phyloP scores from a whole-genome alignment of 768 basidiomycete genomes.

The Termitomyces sp. region DNA sequence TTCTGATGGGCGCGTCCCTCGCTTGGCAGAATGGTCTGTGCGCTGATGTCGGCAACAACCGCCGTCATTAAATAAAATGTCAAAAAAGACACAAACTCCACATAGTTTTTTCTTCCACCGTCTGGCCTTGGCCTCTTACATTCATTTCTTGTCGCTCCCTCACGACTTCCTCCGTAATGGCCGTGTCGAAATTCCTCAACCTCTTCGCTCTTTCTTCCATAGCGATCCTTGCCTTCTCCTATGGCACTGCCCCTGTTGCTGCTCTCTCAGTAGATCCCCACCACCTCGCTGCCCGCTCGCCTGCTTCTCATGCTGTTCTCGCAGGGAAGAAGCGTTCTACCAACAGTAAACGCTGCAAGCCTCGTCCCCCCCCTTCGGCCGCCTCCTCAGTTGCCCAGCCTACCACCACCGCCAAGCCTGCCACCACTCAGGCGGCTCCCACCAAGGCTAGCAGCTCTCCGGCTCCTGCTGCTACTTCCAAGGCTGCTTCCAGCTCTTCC shows the following conservation, averaged over 20 bases:
- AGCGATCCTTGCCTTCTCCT: constrained; percentile 48
- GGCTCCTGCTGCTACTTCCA: constrained; percentile 12
- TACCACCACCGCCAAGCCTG: constrained; percentile 12
- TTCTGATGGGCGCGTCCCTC: background rate
- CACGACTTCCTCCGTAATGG: constrained; percentile 24
- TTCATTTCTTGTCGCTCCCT: constrained; percentile 21
- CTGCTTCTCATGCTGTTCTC: constrained; percentile 36
- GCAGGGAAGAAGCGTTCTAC: constrained; percentile 46
- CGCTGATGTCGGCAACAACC: constrained; percentile 18
- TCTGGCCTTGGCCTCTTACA: constrained; percentile 21
- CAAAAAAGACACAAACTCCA: constrained; percentile 7
- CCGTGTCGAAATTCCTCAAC: constrained; percentile 45
- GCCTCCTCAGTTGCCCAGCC: constrained; percentile 11
- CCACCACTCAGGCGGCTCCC: constrained; percentile 2
- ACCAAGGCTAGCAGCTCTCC: constrained; percentile 3
- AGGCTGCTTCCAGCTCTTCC: background rate
- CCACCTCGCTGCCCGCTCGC: constrained; percentile 37
- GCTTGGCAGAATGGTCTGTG: constrained; percentile 14
- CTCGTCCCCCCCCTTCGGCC: constrained; percentile 31
- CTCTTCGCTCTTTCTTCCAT: constrained; percentile 55
- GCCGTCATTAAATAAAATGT: constrained; percentile 10
- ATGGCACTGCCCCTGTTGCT: constrained; percentile 37
- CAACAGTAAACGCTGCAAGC: constrained; percentile 50
- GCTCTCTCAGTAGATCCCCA: constrained; percentile 44
- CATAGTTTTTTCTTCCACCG: constrained; percentile 4